phyloP scores from a whole-genome alignment of 2,329 filamentous ascomycete species.

The Ophiosphaerella herpotricha region DNA sequence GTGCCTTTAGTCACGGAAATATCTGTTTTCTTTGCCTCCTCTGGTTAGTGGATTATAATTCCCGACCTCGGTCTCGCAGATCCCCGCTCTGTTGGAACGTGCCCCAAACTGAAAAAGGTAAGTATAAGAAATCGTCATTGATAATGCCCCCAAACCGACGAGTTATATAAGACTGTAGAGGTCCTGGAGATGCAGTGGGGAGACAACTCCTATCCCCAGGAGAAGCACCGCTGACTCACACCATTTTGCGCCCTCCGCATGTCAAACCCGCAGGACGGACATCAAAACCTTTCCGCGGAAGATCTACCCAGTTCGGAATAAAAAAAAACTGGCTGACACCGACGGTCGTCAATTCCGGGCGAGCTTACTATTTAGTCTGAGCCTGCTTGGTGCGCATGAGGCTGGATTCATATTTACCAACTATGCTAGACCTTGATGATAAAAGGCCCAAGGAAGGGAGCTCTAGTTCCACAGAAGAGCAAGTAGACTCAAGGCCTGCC shows the following conservation, averaged over 20 bases:
- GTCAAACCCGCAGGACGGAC: background rate
- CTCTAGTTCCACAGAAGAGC: conserved; percentile 15
- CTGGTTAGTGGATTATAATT: conserved; percentile 1
- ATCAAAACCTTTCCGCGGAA: background rate
- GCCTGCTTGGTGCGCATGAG: background rate
- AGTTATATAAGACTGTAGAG: background rate
- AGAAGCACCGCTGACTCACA: too few species aligned
- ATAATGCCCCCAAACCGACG: conserved; percentile 5
- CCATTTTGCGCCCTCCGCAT: background rate
- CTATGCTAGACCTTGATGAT: conserved; percentile 18
- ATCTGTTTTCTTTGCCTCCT: background rate
- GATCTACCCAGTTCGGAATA: conserved; percentile 1
- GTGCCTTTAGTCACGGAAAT: background rate
- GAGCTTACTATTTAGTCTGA: background rate
- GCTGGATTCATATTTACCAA: conserved; percentile 10
- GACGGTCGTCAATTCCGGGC: background rate
- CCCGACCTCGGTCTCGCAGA: conserved; percentile 32
- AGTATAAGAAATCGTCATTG: conserved; percentile 34
- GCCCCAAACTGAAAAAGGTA: conserved; percentile 9
- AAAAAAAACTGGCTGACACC: background rate
- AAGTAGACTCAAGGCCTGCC: conserved; percentile 17
- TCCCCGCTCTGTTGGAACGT: conserved; percentile 25
- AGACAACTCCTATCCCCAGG: background rate
- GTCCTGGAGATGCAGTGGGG: background rate
- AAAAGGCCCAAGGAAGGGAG: conserved; percentile 16